Evolutionary conservation across 2,329 filamentous ascomycete genomes (phyloP).

Genomic region (Microcyclosporella mali): DNA sequence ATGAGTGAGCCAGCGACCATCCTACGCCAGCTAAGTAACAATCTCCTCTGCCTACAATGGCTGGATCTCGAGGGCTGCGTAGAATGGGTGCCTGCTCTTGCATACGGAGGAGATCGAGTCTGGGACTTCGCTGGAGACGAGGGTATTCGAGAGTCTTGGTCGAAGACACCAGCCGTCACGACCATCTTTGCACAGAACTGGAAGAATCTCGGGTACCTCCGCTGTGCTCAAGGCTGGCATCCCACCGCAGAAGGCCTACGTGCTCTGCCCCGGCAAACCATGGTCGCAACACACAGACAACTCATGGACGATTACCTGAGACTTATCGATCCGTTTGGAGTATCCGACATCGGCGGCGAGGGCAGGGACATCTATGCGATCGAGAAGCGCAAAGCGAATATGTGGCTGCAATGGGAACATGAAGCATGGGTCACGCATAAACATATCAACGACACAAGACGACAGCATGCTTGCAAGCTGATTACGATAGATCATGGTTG

Average conservation of each 20-base stretch:
- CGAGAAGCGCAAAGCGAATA: constrained; percentile 28
- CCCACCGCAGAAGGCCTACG: constrained; percentile 23
- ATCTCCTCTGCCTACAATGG: constrained; percentile 55
- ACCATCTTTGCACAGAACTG: constrained; percentile 38
- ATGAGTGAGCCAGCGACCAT: constrained; percentile 52
- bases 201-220: constrained; percentile 40
- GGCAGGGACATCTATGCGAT: constrained; percentile 11
- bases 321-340: background rate
- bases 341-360: background rate
- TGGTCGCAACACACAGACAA: constrained; percentile 4
- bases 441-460: constrained; percentile 25
- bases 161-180: constrained; percentile 20
- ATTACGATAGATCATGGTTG: constrained; percentile 10
- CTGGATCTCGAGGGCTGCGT: constrained; percentile 56
- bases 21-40: constrained; percentile 49
- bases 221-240: constrained; percentile 41
- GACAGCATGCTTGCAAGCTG: constrained; percentile 9
- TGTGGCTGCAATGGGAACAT: constrained; percentile 12
- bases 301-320: constrained; percentile 8
- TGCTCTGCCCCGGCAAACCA: constrained; percentile 28
- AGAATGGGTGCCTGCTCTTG: constrained; percentile 49
- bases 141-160: constrained; percentile 3
- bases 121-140: constrained; percentile 1
- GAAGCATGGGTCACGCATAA: constrained; percentile 1
- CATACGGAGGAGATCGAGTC: constrained; percentile 6